Percentiles rank a stretch among this genome's conserved stretches.
Evolutionary conservation across 2,329 filamentous ascomycete genomes (phyloP).

Genomic region (Pseudogymnoascus sp.): DNA sequence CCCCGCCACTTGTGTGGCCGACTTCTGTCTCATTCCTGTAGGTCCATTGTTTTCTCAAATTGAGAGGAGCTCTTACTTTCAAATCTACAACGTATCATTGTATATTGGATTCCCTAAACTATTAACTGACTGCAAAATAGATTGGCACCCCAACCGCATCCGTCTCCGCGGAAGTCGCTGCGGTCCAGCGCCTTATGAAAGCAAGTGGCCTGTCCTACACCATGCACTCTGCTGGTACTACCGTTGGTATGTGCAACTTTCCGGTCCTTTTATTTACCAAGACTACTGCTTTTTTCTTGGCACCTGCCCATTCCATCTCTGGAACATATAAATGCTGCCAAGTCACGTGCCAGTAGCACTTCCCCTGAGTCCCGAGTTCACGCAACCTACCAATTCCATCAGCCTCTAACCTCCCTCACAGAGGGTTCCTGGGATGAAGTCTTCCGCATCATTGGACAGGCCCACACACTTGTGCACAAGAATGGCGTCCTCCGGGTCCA

Average conservation of each 20-base stretch:
- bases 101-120: constrained; percentile 1
- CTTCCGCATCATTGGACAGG: constrained; percentile 77
- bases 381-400: background rate
- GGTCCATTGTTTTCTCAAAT: constrained; percentile 23
- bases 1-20: constrained; percentile 69
- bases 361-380: background rate
- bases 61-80: background rate
- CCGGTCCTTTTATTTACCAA: background rate
- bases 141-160: constrained; percentile 72
- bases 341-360: background rate
- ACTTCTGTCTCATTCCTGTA: constrained; percentile 86
- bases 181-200: constrained; percentile 77
- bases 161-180: constrained; percentile 75
- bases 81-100: background rate
- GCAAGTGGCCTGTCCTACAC: constrained; percentile 71
- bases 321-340: background rate
- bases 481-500: constrained; percentile 77
- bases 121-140: constrained; percentile 32
- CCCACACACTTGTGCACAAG: constrained; percentile 67
- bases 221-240: constrained; percentile 93
- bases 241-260: constrained; percentile 57
- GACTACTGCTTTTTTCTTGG: background rate
- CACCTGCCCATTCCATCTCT: background rate
- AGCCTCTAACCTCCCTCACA: constrained; percentile 30
- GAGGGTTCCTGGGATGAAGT: constrained; percentile 90